These are phyloP conservation scores for Hypoxylon sp. DNA, from an alignment of 2,329 filamentous ascomycete species.

Conservation along the genomic window DNA sequence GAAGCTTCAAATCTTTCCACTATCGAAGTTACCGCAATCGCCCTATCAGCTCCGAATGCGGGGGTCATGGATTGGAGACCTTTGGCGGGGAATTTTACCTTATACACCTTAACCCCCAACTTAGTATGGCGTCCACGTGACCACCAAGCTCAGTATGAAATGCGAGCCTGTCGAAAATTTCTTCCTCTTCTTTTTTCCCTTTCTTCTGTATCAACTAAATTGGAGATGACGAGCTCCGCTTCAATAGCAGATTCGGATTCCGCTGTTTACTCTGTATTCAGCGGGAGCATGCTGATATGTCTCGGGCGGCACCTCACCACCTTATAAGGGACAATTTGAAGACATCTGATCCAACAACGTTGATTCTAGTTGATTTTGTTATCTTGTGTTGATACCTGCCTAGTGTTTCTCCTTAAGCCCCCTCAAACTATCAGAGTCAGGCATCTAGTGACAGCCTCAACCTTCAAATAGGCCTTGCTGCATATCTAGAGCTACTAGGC, in stretches of 20 bases:
- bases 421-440: too few species aligned
- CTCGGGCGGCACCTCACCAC: slow-evolving; percentile 73
- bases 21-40: slow-evolving; percentile 1
- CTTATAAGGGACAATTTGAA: slow-evolving; percentile 73
- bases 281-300: slow-evolving; percentile 75
- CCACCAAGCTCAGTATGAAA: slow-evolving; percentile 13
- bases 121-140: slow-evolving; percentile 35
- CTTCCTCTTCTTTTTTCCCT: slow-evolving; percentile 52
- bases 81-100: slow-evolving; percentile 14
- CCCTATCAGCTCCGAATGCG: slow-evolving; percentile 35
- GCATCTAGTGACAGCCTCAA: background rate
- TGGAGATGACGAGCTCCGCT: slow-evolving; percentile 81
- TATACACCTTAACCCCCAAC: slow-evolving; percentile 11
- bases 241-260: slow-evolving; percentile 67
- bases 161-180: slow-evolving; percentile 24
- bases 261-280: slow-evolving; percentile 55
- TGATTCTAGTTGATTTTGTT: slow-evolving; percentile 40
- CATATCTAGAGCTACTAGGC: too few species aligned
- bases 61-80: slow-evolving; percentile 22
- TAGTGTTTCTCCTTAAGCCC: background rate
- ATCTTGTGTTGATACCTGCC: background rate
- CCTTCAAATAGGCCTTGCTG: background rate
- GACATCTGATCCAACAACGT: slow-evolving; percentile 69
- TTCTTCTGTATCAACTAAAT: slow-evolving; percentile 78
- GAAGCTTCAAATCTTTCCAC: slow-evolving; percentile 24